A percentile compares a stretch with the other conserved stretches of the same genome.
These are phyloP conservation scores for Immersiporthe knoxdaviesiana DNA, from an alignment of 2,329 filamentous ascomycete genomes.

Conservation along the genomic window DNA sequence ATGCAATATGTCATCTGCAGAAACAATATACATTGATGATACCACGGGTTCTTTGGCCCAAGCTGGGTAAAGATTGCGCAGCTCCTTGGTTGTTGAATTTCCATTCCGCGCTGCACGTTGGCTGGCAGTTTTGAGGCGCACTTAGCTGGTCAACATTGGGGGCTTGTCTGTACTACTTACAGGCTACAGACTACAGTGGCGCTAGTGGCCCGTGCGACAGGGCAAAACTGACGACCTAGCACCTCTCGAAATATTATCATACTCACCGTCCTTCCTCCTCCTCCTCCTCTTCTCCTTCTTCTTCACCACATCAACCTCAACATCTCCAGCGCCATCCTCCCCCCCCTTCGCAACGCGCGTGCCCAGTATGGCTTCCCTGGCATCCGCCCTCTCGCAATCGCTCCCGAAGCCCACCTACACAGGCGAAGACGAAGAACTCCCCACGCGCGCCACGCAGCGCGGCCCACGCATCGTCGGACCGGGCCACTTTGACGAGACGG, in stretches of 20 bases:
- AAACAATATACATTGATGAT: not conserved
- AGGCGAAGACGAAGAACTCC: conserved; percentile 83
- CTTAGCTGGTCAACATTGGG: too few relatives aligned
- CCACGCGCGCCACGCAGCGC: conserved; percentile 70
- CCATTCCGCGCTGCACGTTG: not conserved
- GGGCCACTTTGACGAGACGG: conserved; percentile 79
- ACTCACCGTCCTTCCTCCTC: conserved; percentile 15
- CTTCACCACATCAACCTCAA: not conserved
- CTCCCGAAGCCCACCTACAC: conserved; percentile 91
- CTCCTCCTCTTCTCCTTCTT: conserved; percentile 5
- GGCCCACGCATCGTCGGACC: conserved; percentile 82
- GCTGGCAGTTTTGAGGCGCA: too few relatives aligned
- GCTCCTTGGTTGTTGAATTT: not conserved
- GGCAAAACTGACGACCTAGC: not conserved
- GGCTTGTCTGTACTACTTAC: too few relatives aligned
- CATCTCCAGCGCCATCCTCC: conserved; percentile 5
- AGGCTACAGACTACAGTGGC: too few relatives aligned
- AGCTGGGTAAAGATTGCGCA: not conserved
- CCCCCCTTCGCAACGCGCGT: conserved; percentile 10
- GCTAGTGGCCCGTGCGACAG: conserved; percentile 23
- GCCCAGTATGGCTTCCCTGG: conserved; percentile 65
- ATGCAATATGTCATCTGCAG: not conserved
- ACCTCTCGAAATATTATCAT: not conserved
- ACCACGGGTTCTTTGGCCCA: not conserved
- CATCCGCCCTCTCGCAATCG: conserved; percentile 73